These are phyloP conservation scores for Secale cereale DNA, from an alignment of 176 grass and related monocot genomes.

Conservation along the genomic window DNA sequence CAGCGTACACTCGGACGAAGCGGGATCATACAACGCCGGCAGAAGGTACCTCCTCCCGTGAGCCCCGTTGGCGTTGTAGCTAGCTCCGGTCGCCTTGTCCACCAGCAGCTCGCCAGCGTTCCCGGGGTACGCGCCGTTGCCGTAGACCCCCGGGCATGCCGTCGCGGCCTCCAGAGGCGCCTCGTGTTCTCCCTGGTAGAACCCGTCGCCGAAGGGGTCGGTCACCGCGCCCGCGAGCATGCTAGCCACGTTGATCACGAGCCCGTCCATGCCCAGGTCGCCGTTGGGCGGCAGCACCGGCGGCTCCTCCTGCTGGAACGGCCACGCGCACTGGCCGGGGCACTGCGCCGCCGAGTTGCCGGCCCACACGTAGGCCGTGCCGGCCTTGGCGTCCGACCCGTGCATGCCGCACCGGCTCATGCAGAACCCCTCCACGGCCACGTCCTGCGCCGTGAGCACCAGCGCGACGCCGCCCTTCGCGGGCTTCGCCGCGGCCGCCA, in stretches of 20 bases:
- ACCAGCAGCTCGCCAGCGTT: constrained; percentile 32
- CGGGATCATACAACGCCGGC: constrained; percentile 49
- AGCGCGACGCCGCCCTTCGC: constrained; percentile 34
- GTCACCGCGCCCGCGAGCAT: constrained; percentile 45
- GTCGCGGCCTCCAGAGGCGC: constrained; percentile 48
- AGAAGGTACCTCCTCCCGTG: constrained; percentile 54
- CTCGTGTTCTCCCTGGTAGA: constrained; percentile 45
- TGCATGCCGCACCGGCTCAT: constrained; percentile 42
- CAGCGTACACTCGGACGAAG: constrained; percentile 32
- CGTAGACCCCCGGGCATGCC: constrained; percentile 54
- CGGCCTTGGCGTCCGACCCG: constrained; percentile 14
- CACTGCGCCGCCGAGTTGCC: constrained; percentile 46
- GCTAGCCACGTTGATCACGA: constrained; percentile 37
- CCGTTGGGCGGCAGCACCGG: constrained; percentile 39
- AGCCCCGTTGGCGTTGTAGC: constrained; percentile 52
- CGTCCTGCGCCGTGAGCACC: constrained; percentile 58
- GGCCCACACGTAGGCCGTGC: constrained; percentile 43
- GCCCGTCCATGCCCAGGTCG: constrained; percentile 51
- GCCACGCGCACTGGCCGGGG: constrained; percentile 63
- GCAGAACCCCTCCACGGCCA: constrained; percentile 63
- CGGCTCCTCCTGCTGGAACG: constrained; percentile 42
- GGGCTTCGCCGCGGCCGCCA: constrained; percentile 14
- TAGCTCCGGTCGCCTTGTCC: constrained; percentile 31
- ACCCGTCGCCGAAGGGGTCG: constrained; percentile 56
- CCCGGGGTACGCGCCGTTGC: constrained; percentile 47